A percentile compares a stretch with the other conserved stretches of the same genome.
phyloP scores from a whole-genome alignment of 2,329 filamentous ascomycete species.

The Cordyceps sp. region DNA sequence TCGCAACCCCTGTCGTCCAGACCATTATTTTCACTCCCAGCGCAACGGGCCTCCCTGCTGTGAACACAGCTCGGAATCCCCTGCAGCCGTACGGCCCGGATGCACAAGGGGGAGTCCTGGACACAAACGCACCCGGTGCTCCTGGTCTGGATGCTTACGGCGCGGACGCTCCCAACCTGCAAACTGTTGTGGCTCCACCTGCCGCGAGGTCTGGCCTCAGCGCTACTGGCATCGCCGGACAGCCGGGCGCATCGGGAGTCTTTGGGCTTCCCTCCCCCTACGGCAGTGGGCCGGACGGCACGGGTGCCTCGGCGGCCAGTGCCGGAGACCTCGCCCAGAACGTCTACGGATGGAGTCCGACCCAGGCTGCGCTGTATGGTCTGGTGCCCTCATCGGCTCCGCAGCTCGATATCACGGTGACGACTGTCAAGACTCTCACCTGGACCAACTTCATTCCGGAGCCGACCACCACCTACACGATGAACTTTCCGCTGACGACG shows the following conservation, averaged over 20 bases:
- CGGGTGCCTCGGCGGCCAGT: slow-evolving; percentile 5
- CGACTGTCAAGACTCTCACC: slow-evolving; percentile 16
- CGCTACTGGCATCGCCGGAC: slow-evolving; percentile 7
- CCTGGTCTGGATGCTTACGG: slow-evolving; percentile 13
- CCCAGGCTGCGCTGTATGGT: slow-evolving; percentile 7
- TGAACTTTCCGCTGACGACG: slow-evolving; percentile 21
- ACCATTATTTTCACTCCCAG: slow-evolving; percentile 13
- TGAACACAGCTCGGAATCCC: slow-evolving; percentile 5
- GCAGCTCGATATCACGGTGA: slow-evolving; percentile 3
- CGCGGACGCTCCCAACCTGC: slow-evolving; percentile 1
- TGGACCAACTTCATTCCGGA: slow-evolving; percentile 22
- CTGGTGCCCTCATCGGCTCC: slow-evolving; percentile 7
- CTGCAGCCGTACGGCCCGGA: slow-evolving; percentile 5
- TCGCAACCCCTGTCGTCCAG: slow-evolving; percentile 14
- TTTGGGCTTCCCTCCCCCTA: slow-evolving; percentile 5
- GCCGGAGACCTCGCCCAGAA: slow-evolving; percentile 3
- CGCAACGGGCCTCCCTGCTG: slow-evolving; percentile 6
- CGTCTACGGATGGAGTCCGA: slow-evolving; percentile 9
- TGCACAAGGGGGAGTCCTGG: slow-evolving; percentile 3
- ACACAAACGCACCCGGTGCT: slow-evolving; percentile 3
- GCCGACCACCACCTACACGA: slow-evolving; percentile 21
- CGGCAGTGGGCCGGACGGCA: slow-evolving; percentile 5
- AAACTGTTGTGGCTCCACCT: slow-evolving; percentile 4
- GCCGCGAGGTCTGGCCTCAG: slow-evolving; percentile 8
- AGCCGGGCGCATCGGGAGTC: slow-evolving; percentile 7